These are phyloP conservation scores for Aureobasidium namibiae DNA, from an alignment of 2,329 filamentous ascomycete species.

Conservation along the genomic window DNA sequence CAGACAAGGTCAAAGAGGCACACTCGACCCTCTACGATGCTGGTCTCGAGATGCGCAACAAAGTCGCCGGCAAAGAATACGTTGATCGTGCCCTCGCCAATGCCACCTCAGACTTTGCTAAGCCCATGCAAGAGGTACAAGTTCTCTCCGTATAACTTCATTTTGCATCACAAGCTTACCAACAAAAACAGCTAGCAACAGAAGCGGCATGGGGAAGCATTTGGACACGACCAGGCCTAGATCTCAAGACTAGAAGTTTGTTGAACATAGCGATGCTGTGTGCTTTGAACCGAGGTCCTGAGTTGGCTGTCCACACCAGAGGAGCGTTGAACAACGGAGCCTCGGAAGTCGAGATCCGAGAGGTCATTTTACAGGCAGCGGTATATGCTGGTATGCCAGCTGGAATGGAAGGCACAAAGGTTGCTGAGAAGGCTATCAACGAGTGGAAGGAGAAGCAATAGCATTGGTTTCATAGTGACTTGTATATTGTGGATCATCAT, in stretches of 20 bases:
- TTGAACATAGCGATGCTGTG: constrained; percentile 59
- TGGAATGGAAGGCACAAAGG: constrained; percentile 47
- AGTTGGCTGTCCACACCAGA: constrained; percentile 54
- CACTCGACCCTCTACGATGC: constrained; percentile 53
- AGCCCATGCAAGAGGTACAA: constrained; percentile 47
- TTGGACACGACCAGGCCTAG: constrained; percentile 56
- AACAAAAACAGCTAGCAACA: constrained; percentile 36
- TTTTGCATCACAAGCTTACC: neutral
- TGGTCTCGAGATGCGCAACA: constrained; percentile 51
- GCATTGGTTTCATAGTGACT: neutral
- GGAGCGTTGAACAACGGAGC: constrained; percentile 57
- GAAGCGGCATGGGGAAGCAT: constrained; percentile 57
- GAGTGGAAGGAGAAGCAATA: constrained; percentile 39
- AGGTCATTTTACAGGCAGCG: constrained; percentile 45
- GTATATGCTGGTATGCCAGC: constrained; percentile 48
- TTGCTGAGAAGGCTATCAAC: constrained; percentile 42
- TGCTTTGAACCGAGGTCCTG: constrained; percentile 50
- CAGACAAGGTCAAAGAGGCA: constrained; percentile 22
- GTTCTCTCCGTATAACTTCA: too few species aligned
- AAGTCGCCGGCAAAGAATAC: constrained; percentile 54
- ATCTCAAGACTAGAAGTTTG: constrained; percentile 52
- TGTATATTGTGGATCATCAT: neutral
- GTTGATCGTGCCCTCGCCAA: constrained; percentile 50
- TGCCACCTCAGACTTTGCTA: constrained; percentile 50
- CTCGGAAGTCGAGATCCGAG: constrained; percentile 54